These are phyloP conservation scores for Suhomyces kilbournensis DNA, from an alignment of 805 yeast genomes.

Conservation along the genomic window DNA sequence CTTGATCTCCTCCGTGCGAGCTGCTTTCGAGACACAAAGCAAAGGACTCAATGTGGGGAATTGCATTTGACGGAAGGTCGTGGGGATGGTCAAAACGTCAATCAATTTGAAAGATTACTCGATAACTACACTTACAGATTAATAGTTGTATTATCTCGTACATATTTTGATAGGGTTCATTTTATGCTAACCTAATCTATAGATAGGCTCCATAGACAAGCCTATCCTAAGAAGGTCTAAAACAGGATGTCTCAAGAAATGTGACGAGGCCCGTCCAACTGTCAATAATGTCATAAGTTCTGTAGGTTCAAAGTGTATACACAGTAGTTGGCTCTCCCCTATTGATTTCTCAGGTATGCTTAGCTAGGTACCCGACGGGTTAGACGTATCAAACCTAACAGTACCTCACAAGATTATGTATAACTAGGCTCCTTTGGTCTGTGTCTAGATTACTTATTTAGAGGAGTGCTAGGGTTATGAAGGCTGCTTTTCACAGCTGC, in stretches of 20 bases:
- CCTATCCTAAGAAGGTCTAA: constrained; percentile 7
- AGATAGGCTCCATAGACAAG: not conserved
- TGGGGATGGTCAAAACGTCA: not conserved
- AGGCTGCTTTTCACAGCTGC: not conserved
- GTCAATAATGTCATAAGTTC: constrained; percentile 5
- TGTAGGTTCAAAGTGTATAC: not conserved
- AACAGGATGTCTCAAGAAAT: constrained; percentile 12
- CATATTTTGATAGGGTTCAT: too few species aligned
- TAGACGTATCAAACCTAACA: not conserved
- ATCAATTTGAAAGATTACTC: too few species aligned
- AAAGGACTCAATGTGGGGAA: not conserved
- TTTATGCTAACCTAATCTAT: too few species aligned
- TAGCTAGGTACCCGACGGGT: not conserved
- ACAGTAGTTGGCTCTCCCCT: not conserved
- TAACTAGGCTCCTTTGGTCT: not conserved
- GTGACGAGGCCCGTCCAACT: constrained; percentile 14
- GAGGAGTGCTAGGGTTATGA: not conserved
- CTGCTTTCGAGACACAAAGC: not conserved
- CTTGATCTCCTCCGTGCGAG: not conserved
- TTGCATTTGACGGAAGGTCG: not conserved
- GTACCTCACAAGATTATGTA: not conserved
- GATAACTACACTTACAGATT: too few species aligned
- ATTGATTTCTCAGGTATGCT: not conserved
- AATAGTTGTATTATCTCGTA: too few species aligned
- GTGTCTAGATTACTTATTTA: not conserved